A percentile compares a stretch with the other conserved stretches of the same genome.
phyloP scores from a whole-genome alignment of 2,329 filamentous ascomycete species.

The Zelopaecilomyces penicillatus region DNA sequence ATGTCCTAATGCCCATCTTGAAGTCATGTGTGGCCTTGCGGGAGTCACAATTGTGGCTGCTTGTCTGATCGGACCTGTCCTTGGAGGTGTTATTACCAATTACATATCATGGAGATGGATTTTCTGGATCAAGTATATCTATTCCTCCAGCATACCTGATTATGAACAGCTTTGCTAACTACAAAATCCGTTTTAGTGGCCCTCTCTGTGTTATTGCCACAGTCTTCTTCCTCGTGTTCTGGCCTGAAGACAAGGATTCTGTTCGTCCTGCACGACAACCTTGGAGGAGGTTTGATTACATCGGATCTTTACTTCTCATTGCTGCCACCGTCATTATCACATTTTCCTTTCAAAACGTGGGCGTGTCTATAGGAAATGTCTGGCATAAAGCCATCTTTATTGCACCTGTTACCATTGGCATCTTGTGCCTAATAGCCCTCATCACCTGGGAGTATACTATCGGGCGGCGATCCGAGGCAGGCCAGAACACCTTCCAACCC shows the following conservation, averaged over 20 bases:
- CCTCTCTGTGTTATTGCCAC: neutral
- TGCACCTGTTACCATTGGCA: slow-evolving; percentile 20
- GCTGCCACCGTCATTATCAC: slow-evolving; percentile 46
- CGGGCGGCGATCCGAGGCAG: no score
- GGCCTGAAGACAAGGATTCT: neutral
- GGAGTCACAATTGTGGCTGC: neutral
- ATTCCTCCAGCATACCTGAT: neutral
- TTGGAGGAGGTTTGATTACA: slow-evolving; percentile 44
- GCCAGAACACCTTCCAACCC: no score
- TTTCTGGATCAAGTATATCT: neutral
- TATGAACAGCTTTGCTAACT: neutral
- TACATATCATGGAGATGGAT: neutral
- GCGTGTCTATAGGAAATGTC: slow-evolving; percentile 21
- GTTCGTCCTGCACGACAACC: slow-evolving; percentile 18
- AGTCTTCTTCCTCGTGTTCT: neutral
- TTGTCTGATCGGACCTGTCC: neutral
- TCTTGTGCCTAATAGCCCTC: slow-evolving; percentile 20
- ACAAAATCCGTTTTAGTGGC: neutral
- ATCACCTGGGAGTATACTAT: slow-evolving; percentile 21
- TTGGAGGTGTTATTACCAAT: neutral
- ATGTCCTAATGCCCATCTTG: neutral
- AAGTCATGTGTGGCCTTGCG: neutral
- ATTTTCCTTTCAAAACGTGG: slow-evolving; percentile 48
- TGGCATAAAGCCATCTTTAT: slow-evolving; percentile 35
- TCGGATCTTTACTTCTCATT: slow-evolving; percentile 46